Base-by-base conservation (phyloP, 257 asterid species). In the Solanum appendiculatum region DNA sequence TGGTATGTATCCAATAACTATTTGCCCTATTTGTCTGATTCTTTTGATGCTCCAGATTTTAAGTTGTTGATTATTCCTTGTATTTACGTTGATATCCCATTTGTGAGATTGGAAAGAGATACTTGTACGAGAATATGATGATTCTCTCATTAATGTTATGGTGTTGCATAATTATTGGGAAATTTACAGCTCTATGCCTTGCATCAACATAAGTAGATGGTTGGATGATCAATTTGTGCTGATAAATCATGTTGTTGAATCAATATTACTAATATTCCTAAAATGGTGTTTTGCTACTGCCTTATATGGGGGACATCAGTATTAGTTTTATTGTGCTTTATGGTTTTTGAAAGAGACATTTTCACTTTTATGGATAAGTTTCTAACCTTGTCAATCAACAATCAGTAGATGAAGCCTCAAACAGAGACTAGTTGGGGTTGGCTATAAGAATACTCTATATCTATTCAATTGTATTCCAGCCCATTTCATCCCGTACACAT, bases 1-100 rank as follows among this genome's bases (percentile, higher is more conserved):
- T 75, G 96, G 98, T 94, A 91, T 25, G 86, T 42, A 37, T 37
- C 40, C 40, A 58, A 44, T 48, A n/a, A 56, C 58, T 78, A n/a
- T 15, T 23, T 68, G 27, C n/a, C 81, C 11, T 33, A 10, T 63
- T 21, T 56, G 29, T 34, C 3, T 56, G 29, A 27, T 40, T 58
- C 64, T 3, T 25, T 89, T 29, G 82, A 70, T 81, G 33, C 21
- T 81, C 44, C 27, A 48, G 40, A 56, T 21, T 81, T 81, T 21
- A 48, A 48, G 44, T 56, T 81, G 40, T 80, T 16, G 27, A 18
- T 29, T 16, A 34, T 72, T 34, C 29, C 40, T 27, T 46, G 25
- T 34, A 44, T 46, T 80, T 16, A 80, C 84, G 18, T 27, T 20
- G 85, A 18, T 48, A 31, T 18, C 85, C 60, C 42, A 48, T 48